Evolutionary conservation across 208 protist species (phyloP), one percentile per base, ranked within the genome.

Genomic region (Angomonas ambiguus): DNA sequence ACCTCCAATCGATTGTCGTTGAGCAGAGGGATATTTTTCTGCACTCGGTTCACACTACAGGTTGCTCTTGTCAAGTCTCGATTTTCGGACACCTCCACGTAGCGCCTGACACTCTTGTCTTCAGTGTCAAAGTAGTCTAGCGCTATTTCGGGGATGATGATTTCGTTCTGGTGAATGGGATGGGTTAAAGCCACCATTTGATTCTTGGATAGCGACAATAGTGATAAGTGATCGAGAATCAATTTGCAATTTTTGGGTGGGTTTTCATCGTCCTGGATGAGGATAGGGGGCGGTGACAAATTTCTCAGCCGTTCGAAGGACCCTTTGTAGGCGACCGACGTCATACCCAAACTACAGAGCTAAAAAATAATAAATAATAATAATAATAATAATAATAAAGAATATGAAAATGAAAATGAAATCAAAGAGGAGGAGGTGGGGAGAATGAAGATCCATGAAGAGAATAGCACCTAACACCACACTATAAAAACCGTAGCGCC

Each of bases 401-500:
- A 59, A n/a, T 16, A 59, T 10, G 20, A 32, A 59, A 59, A 13
- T 41, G 35, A 41, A 41, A 41, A 41, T 41, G 35, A 18, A 48
- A 48, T n/a, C n/a, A n/a, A n/a, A 45, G 38, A 45, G 16, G 38
- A 45, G 38, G 16, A 45, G 11, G 38, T 45, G 8, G 38, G 8
- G 16, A 16, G 30, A 58, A 24, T 53, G 24, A 8, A 53, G 45
- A 53, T 53, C 35, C 35, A 41, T 41, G 35, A 45, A 30, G 4
- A 11, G 60, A 27, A 34, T n/a, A 13, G 33, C 0, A 2, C 35
- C 3, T 24, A 38, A 42, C 45, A 1, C 22, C 32, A 60, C 58
- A 25, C 58, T 59, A 32, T 58, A 22, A 18, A 41, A 32, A 5
- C 51, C 48, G 59, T 63, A 70, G 0, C 71, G 71, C 51, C 28